phyloP scores from a whole-genome alignment of 169 alveolate genomes.

The Plasmodium reichenowi region DNA sequence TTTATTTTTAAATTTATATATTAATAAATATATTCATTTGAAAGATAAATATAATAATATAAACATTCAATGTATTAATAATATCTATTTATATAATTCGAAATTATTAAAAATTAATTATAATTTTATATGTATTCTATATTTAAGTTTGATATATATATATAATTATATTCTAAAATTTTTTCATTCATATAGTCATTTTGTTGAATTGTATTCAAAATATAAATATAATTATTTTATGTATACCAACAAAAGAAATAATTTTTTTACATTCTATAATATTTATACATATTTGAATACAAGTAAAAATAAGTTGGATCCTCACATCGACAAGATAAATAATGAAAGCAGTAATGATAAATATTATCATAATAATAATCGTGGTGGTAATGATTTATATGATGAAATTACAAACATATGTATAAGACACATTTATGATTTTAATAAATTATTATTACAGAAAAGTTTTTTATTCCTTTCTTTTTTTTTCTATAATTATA shows the following conservation, averaged over 20 bases:
- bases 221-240: constrained; percentile 63
- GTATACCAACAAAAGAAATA: constrained; percentile 6
- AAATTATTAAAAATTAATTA: constrained; percentile 31
- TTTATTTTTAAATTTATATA: constrained; percentile 29
- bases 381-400: no score
- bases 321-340: neutral
- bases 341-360: neutral
- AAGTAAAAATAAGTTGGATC: neutral
- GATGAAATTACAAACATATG: constrained; percentile 10
- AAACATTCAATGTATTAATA: constrained; percentile 32
- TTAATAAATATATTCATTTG: constrained; percentile 18
- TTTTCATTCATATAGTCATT: constrained; percentile 35
- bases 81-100: constrained; percentile 43
- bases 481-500: constrained; percentile 58
- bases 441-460: constrained; percentile 42
- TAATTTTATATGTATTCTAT: constrained; percentile 30
- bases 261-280: constrained; percentile 50
- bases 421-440: constrained; percentile 28
- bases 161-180: constrained; percentile 31
- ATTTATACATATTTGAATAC: constrained; percentile 10
- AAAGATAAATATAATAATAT: constrained; percentile 25
- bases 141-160: constrained; percentile 14
- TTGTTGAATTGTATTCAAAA: constrained; percentile 25
- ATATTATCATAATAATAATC: no score
- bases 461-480: constrained; percentile 36